These are phyloP conservation scores for Mychonastes homosphaera DNA, from an alignment of 139 green algal genomes.

Conservation along the genomic window DNA sequence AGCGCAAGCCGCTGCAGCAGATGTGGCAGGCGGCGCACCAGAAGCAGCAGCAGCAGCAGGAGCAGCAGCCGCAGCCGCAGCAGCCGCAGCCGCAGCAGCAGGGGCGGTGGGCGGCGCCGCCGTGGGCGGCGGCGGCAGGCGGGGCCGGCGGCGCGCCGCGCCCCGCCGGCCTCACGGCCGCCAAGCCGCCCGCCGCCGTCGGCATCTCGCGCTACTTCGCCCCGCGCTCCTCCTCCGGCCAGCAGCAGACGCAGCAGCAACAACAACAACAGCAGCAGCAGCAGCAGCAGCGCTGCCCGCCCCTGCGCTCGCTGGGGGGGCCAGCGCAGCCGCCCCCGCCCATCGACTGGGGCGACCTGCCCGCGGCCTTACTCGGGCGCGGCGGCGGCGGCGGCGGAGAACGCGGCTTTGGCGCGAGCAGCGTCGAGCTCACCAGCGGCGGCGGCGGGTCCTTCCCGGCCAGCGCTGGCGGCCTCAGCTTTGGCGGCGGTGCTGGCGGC, in stretches of 20 bases:
- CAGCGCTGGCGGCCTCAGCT: too few species aligned
- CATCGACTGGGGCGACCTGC: too few species aligned
- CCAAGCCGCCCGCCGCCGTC: neutral
- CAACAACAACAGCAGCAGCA: neutral
- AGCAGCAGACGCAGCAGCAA: neutral
- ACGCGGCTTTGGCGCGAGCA: too few species aligned
- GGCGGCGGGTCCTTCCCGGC: too few species aligned
- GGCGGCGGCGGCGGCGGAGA: too few species aligned
- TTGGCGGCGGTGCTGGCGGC: too few species aligned
- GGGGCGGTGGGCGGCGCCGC: neutral
- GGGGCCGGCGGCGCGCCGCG: neutral
- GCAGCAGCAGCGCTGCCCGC: neutral
- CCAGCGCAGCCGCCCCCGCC: too few species aligned
- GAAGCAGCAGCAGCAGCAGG: slow-evolving; percentile 2
- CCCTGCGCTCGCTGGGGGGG: too few species aligned
- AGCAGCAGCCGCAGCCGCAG: neutral
- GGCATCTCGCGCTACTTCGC: too few species aligned
- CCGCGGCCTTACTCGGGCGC: too few species aligned
- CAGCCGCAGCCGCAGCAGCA: neutral
- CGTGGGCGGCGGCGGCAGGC: neutral
- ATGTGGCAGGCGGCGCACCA: neutral
- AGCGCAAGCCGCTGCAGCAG: neutral
- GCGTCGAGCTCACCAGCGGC: too few species aligned
- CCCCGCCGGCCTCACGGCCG: neutral
- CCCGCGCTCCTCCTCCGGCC: too few species aligned